phyloP scores from a whole-genome alignment of 768 basidiomycete species.

The Rhodotorula babjevae region DNA sequence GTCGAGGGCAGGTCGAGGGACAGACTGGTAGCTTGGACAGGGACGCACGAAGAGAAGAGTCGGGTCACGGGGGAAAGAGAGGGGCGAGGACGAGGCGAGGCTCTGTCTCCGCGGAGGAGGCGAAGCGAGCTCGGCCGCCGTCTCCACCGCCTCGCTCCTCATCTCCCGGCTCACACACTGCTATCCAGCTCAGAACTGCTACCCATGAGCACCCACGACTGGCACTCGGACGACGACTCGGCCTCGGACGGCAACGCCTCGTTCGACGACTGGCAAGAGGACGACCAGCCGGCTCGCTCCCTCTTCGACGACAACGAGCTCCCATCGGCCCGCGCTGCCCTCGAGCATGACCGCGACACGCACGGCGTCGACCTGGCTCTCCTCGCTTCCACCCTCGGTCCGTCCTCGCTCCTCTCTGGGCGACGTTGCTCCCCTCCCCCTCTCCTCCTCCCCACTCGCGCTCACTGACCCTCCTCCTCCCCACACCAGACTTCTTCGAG shows the following conservation, averaged over 20 bases:
- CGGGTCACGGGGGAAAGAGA: constrained; percentile 4
- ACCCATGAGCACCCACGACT: not conserved
- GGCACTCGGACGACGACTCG: not conserved
- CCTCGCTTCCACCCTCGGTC: constrained; percentile 57
- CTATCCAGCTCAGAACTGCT: not conserved
- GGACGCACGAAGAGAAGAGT: not conserved
- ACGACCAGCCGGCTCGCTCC: constrained; percentile 55
- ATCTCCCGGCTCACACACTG: not conserved
- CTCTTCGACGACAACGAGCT: constrained; percentile 67
- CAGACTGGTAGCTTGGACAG: not conserved
- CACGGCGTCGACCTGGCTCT: constrained; percentile 63
- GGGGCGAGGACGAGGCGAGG: not conserved
- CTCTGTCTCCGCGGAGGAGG: not conserved
- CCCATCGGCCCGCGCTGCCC: constrained; percentile 57
- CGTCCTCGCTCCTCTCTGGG: constrained; percentile 44
- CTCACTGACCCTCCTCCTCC: not conserved
- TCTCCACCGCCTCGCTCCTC: not conserved
- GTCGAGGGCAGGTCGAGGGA: no score
- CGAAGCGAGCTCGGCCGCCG: no score
- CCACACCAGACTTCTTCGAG: constrained; percentile 68
- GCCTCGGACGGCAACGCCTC: constrained; percentile 10
- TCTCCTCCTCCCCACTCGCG: no score
- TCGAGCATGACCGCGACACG: constrained; percentile 59
- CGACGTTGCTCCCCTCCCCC: no score
- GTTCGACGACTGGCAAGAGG: constrained; percentile 40